A percentile compares a stretch with the other conserved stretches of the same genome.
phyloP scores from a whole-genome alignment of 192 early-diverging fungal genomes.

The Phlyctochytrium planicorne region DNA sequence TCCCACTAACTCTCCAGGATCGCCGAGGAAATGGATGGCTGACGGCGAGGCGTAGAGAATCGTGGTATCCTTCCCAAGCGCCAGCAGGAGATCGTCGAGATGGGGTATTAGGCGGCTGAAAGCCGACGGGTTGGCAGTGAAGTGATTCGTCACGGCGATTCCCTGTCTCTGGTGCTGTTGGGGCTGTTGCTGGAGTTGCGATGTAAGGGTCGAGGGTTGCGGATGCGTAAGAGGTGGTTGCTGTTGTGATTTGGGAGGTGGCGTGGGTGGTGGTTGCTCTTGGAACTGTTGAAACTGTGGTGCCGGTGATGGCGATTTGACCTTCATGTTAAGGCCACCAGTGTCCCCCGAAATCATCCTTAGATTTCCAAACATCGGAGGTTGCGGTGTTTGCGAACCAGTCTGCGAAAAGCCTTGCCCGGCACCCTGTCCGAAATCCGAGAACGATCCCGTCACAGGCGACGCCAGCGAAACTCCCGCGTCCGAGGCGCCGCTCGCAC shows the following conservation, averaged over 20 bases:
- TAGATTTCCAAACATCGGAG: neutral
- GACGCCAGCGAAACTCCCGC: neutral
- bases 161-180: neutral
- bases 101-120: neutral
- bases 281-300: too few relatives aligned
- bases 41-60: conserved; percentile 5
- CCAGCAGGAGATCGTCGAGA: neutral
- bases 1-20: neutral
- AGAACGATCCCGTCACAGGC: neutral
- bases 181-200: neutral
- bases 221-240: neutral
- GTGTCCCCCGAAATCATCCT: neutral
- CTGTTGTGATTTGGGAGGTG: neutral
- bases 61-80: conserved; percentile 1
- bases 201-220: neutral
- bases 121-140: neutral
- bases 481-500: neutral
- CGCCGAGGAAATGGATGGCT: neutral
- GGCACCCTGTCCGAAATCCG: neutral
- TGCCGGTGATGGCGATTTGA: neutral
- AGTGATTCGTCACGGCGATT: conserved; percentile 6
- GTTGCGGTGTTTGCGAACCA: neutral
- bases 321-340: neutral
- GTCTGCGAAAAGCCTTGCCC: neutral
- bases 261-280: too few relatives aligned